Percentiles rank a stretch among this genome's conserved stretches.
These are phyloP conservation scores for Paramecium caudatum DNA, from an alignment of 73 alveolate species.

Conservation along the genomic window DNA sequence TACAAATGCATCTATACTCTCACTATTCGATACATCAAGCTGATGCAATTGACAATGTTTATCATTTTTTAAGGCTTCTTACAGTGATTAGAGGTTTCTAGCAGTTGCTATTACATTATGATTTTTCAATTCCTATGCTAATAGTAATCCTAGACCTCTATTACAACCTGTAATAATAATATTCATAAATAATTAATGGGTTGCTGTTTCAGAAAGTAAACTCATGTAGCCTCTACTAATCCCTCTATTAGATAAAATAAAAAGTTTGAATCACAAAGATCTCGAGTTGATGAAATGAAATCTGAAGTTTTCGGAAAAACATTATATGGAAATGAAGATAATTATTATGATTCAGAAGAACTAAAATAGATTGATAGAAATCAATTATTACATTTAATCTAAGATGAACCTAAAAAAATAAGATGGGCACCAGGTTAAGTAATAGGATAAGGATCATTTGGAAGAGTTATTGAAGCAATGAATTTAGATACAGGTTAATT, in stretches of 20 bases:
- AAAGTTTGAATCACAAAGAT: background rate
- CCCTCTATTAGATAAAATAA: background rate
- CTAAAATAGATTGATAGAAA: background rate
- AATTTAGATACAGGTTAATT: constrained; percentile 86
- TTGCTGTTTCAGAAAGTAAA: background rate
- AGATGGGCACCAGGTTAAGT: constrained; percentile 81
- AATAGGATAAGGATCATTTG: constrained; percentile 96
- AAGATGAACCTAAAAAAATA: constrained; percentile 18
- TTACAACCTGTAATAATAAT: constrained; percentile 22
- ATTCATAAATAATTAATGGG: background rate
- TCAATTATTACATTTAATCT: background rate
- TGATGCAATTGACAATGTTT: background rate
- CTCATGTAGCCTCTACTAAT: constrained; percentile 33
- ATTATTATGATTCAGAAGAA: constrained; percentile 52
- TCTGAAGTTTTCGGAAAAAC: constrained; percentile 26
- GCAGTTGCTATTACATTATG: background rate
- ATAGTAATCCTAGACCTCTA: background rate
- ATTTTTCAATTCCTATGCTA: background rate
- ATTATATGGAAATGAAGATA: constrained; percentile 62
- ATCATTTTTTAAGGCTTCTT: background rate
- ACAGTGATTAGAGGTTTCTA: background rate
- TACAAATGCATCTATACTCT: background rate
- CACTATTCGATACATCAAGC: background rate
- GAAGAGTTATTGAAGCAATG: constrained; percentile 93
- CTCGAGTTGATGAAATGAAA: constrained; percentile 52